Base-by-base conservation (phyloP, 108 stramenopile species). In the Skeletonema costatum region DNA sequence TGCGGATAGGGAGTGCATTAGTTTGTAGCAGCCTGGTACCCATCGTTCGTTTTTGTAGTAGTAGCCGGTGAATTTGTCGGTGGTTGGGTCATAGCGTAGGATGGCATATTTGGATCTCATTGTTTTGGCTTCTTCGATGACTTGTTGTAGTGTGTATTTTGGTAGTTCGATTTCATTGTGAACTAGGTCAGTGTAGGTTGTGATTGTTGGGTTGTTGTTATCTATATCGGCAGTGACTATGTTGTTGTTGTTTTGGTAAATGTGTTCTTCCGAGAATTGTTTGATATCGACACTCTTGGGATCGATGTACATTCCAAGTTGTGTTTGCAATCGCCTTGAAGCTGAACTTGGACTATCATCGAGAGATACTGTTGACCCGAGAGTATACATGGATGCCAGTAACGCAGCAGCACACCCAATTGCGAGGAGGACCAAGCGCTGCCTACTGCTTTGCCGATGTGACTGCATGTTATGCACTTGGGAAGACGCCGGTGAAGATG, bases 11-110 rank as follows among this genome's bases (percentile, higher is more conserved):
- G 63, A 64, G 17, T 64, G 38, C 63, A 35, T 38, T 39, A 64
- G 63, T 39, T 64, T 64, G 38, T 64, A 38, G 35, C 38, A 38
- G 8, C 63, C 63, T 17, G 63, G 6, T 19, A 19, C 25, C 63
- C 63, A 64, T 64, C 38, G 63, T 35, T 64, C 21, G n/a, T 64
- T 6, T 21, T 64, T 64, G 63, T 4, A 64, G 19, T 64, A 39
- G 33, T 64, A 64, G 2, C 63, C 36, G 17, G 38, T 39, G 38
- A 64, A 64, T 21, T 64, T 19, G 38, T 64, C 63, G 2, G 30
- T 64, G 31, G 8, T 36, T 64, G 63, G 63, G 25, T 64, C 63
- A 39, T 64, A 64, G 12, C 17, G 36, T 4, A 64, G 36, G 8
- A 56, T 56, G 53, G 53, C 6, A 10, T 56, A 56, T 56, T 56